Conservation (phyloP, 106 monocot genomes). For the Dioscorea dumetorum region DNA sequence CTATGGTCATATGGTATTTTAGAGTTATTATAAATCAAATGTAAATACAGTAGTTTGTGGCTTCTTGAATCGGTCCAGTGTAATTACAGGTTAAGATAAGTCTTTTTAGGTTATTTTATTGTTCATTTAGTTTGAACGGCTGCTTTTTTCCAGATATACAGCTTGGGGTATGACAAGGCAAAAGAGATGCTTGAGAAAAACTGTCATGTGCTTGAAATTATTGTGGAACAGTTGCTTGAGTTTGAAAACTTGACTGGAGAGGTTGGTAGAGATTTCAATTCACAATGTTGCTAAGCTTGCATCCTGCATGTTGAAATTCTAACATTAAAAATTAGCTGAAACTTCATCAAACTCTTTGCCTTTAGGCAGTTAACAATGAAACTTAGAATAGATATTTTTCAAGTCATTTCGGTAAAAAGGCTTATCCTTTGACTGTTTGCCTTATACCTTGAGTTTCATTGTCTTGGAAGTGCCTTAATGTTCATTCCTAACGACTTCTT, state of each 20-base stretch:
- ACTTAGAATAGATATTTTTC: neutral
- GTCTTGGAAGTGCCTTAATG: no score
- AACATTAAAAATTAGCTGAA: neutral
- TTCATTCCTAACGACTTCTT: no score
- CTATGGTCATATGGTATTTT: neutral
- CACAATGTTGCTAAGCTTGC: neutral
- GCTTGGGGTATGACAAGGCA: slow-evolving; percentile 75
- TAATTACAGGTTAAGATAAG: no score
- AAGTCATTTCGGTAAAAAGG: neutral
- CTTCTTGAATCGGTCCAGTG: no score
- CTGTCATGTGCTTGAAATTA: slow-evolving; percentile 46
- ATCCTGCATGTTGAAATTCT: neutral
- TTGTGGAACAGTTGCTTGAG: slow-evolving; percentile 65
- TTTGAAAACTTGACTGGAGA: slow-evolving; percentile 72
- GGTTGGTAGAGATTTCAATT: slow-evolving; percentile 21
- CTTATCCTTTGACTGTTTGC: neutral
- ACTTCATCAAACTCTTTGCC: neutral
- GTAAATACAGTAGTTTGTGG: neutral
- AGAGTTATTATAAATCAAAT: no score
- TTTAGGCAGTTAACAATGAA: neutral
- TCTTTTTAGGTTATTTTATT: neutral
- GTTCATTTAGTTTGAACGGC: neutral
- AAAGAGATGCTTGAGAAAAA: slow-evolving; percentile 74
- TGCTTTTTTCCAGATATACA: slow-evolving; percentile 45
- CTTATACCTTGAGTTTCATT: neutral